These are phyloP conservation scores for Rhododendron henanense DNA, from an alignment of 148 eudicot species.

Conservation along the genomic window DNA sequence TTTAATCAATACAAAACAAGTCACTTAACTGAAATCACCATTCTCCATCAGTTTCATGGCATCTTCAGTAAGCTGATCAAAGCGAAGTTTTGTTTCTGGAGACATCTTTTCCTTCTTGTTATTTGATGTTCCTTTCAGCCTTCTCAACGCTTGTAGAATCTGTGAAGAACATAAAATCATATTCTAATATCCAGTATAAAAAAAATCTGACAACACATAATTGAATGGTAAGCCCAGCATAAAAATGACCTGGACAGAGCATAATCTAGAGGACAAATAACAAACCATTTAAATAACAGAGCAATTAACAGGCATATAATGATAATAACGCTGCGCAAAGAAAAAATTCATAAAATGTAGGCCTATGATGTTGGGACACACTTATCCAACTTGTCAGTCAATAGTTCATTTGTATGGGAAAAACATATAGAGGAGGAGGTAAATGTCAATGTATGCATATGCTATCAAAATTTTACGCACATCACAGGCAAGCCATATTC, in stretches of 20 bases:
- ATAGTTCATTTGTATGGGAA: neutral
- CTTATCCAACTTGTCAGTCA: neutral
- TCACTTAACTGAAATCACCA: slow-evolving; percentile 81
- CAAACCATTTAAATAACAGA: neutral
- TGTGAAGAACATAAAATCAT: slow-evolving; percentile 16
- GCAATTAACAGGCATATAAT: neutral
- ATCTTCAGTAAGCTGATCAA: slow-evolving; percentile 98
- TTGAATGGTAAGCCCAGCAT: neutral
- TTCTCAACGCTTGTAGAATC: slow-evolving; percentile 85
- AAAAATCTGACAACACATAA: neutral
- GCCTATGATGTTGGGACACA: neutral
- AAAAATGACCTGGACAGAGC: neutral
- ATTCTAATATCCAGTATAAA: neutral
- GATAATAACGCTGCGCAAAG: neutral
- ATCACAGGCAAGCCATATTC: neutral
- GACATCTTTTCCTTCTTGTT: slow-evolving; percentile 89
- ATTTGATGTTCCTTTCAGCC: slow-evolving; percentile 71
- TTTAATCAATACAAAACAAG: neutral
- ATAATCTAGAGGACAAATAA: neutral
- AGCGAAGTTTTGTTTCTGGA: slow-evolving; percentile 57
- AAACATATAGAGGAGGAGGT: neutral
- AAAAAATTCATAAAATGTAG: neutral
- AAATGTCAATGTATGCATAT: neutral
- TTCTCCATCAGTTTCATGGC: slow-evolving; percentile 91
- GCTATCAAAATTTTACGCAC: neutral